Conservation (phyloP, 192 early-diverging fungal genomes). For the Coemansia sp. region DNA sequence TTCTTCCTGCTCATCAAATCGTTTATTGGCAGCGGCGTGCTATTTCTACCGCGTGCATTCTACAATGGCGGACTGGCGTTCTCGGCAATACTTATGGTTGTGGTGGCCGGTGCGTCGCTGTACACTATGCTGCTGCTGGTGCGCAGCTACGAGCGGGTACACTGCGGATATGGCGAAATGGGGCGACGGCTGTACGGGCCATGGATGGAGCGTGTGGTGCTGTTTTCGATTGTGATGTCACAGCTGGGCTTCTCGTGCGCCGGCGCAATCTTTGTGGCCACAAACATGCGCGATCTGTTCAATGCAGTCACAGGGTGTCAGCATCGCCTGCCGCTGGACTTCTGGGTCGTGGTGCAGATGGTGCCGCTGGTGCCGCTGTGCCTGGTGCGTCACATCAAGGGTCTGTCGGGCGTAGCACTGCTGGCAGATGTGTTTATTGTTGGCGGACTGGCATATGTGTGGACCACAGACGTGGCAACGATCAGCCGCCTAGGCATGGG, state of each 20-base stretch:
- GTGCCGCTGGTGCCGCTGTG: slow-evolving; percentile 74
- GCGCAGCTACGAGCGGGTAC: slow-evolving; percentile 56
- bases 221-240: slow-evolving; percentile 66
- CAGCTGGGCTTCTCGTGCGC: slow-evolving; percentile 86
- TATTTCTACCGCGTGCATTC: slow-evolving; percentile 73
- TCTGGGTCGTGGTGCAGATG: slow-evolving; percentile 75
- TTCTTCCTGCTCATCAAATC: slow-evolving; percentile 76
- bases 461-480: slow-evolving; percentile 67
- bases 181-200: slow-evolving; percentile 61
- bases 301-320: slow-evolving; percentile 68
- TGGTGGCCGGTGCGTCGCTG: slow-evolving; percentile 58
- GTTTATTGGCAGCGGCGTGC: slow-evolving; percentile 73
- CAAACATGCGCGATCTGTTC: slow-evolving; percentile 70
- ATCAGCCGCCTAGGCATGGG: slow-evolving; percentile 61
- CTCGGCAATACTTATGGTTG: slow-evolving; percentile 52
- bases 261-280: slow-evolving; percentile 84
- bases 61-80: slow-evolving; percentile 71
- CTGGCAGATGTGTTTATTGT: slow-evolving; percentile 90
- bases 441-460: slow-evolving; percentile 80
- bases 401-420: slow-evolving; percentile 78
- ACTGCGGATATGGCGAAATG: slow-evolving; percentile 65
- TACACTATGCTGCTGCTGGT: slow-evolving; percentile 66
- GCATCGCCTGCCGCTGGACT: slow-evolving; percentile 58
- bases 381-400: slow-evolving; percentile 87
- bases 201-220: slow-evolving; percentile 58